Conservation (phyloP, 768 basidiomycete genomes). For the Hericium alpestre region DNA sequence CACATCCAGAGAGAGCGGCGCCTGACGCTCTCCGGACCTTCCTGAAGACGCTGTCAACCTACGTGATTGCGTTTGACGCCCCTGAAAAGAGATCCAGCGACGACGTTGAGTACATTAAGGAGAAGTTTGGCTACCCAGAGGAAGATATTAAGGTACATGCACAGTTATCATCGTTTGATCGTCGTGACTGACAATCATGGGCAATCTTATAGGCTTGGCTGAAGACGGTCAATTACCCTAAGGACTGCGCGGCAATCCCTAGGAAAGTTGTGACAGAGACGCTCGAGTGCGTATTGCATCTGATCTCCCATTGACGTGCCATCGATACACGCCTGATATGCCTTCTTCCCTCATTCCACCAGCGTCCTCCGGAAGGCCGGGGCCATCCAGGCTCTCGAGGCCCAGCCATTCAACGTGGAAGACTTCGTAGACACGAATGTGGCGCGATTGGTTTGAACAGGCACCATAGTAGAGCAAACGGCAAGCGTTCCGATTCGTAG, state of each 20-base stretch:
- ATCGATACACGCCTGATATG: background rate
- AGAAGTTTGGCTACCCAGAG: conserved; percentile 70
- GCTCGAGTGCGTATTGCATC: conserved; percentile 39
- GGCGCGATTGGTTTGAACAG: conserved; percentile 3
- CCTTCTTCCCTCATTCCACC: background rate
- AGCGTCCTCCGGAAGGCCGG: conserved; percentile 73
- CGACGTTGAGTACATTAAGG: conserved; percentile 67
- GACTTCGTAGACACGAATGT: conserved; percentile 8
- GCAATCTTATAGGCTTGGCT: conserved; percentile 57
- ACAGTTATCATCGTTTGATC: background rate
- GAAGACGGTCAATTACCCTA: conserved; percentile 64
- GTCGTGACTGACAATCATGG: background rate
- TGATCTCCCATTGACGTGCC: background rate
- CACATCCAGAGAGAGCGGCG: conserved; percentile 60
- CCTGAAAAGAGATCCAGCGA: conserved; percentile 41
- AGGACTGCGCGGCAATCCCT: conserved; percentile 54
- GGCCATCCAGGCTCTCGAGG: conserved; percentile 48
- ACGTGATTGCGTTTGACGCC: conserved; percentile 60
- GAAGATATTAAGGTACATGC: conserved; percentile 62
- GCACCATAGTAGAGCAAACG: too few relatives aligned
- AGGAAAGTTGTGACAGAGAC: conserved; percentile 60
- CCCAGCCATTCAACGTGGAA: conserved; percentile 26
- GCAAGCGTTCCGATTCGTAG: too few relatives aligned
- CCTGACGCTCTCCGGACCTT: conserved; percentile 43
- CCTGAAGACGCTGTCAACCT: conserved; percentile 48